Evolutionary conservation across 2,329 filamentous ascomycete genomes (phyloP), one percentile per base, ranked within the genome.

Genomic region (Tolypocladium amazonense): DNA sequence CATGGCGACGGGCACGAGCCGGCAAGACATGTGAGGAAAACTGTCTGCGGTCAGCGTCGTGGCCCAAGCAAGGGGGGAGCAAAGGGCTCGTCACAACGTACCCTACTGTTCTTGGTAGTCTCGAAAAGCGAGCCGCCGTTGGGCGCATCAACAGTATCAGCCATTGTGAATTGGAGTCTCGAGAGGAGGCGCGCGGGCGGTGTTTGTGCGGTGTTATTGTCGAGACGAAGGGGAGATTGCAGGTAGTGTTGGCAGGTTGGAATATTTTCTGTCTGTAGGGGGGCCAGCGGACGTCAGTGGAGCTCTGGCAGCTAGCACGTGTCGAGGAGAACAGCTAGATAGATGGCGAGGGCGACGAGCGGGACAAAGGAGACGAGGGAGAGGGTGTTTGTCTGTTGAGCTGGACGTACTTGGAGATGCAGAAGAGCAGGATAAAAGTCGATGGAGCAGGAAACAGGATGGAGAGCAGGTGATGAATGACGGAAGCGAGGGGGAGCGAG

Each of bases 81-180:
- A 25, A n/a, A 33, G 35, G 23, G 55, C 30, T 20, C 12, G 43
- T 25, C 55, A 61, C 63, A 27, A 75, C 78, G 60, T 68, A 81
- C 81, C 81, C 75, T 76, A 84, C 81, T 82, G 68, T 71, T 75
- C 72, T 81, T 82, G 68, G 80, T 73, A 65, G 72, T 69, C 65
- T 81, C 73, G 63, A 77, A 62, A 65, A 74, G 71, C 66, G 77
- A 75, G 66, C 67, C 73, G 70, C 78, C 79, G 72, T 81, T 81
- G 72, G 58, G 52, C 58, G 60, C 57, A 58, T 58, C 62, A 60
- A 71, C 67, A 64, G 70, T 66, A 65, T 73, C 71, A 66, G 73
- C 69, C 67, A 73, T 62, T 58, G 58, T 45, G 47, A 58, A 56
- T 50, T 15, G 58, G 52, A 25, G 11, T 45, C 39, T 35, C 30